A percentile compares a stretch with the other conserved stretches of the same genome.
Conservation (phyloP, 2,329 filamentous ascomycete genomes). For the Rosellinia necatrix region DNA sequence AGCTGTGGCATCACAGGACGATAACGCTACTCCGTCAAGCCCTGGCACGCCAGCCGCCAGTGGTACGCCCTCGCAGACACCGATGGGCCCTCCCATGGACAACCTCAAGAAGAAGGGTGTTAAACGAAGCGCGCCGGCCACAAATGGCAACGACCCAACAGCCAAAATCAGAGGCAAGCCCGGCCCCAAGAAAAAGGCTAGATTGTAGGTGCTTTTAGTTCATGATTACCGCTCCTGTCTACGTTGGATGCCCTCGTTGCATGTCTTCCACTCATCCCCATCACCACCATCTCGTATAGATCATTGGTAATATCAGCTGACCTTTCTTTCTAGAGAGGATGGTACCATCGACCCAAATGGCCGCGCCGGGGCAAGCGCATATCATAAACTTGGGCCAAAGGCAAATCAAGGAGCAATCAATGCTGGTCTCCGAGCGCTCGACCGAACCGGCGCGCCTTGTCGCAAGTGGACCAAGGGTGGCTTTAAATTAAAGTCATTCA, state of each 20-base stretch:
- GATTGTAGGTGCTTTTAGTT: constrained; percentile 71
- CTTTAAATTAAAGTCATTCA: constrained; percentile 85
- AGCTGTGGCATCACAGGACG: constrained; percentile 51
- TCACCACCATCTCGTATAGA: not conserved
- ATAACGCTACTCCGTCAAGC: constrained; percentile 64
- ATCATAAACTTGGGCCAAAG: constrained; percentile 91
- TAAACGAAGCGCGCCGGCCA: constrained; percentile 69
- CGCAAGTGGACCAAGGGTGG: constrained; percentile 86
- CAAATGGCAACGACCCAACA: constrained; percentile 61
- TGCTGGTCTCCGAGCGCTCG: constrained; percentile 89
- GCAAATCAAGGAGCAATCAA: constrained; percentile 98
- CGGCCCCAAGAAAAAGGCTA: constrained; percentile 94
- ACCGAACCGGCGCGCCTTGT: constrained; percentile 88
- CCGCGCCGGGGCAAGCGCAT: constrained; percentile 52
- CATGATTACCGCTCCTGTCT: not conserved
- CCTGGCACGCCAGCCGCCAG: constrained; percentile 62
- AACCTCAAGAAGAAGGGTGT: constrained; percentile 76
- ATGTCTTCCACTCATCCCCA: not conserved
- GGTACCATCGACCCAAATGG: constrained; percentile 64
- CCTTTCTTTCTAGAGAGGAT: constrained; percentile 55
- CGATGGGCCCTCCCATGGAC: constrained; percentile 64
- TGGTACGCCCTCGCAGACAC: constrained; percentile 58
- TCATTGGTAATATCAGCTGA: not conserved
- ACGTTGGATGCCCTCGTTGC: not conserved
- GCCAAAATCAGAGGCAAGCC: constrained; percentile 83